Evolutionary conservation across 768 basidiomycete genomes (phyloP), one percentile per base, ranked within the genome.

Genomic region (Vishniacozyma victoriae): DNA sequence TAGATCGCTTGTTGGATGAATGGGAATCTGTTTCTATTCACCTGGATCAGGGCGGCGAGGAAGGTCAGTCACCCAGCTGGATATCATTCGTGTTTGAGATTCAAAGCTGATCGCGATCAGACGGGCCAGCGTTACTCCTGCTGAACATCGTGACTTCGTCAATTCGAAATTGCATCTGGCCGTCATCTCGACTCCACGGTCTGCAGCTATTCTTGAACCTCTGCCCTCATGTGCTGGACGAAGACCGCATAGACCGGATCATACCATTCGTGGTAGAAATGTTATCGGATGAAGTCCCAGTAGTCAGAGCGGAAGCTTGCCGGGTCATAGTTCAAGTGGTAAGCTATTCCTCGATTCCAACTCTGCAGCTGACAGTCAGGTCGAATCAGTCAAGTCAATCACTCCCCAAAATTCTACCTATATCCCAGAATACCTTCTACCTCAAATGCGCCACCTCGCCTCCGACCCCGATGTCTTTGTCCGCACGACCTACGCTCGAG

Each of bases 371-470:
- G n/a, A n/a, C n/a, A n/a, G n/a, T n/a, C n/a, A n/a, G n/a, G n/a
- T n/a, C 45, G 52, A 68, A 3, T 64, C 69, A 9, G 58, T 72
- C 20, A 35, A 40, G 7, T 57, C 64, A 5, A 64, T 76, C 31
- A 71, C 70, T 2, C 71, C 72, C 0, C 64, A 69, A 2, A 76
- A 76, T 53, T 54, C 73, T 7, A 59, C 87, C 6, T 86, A 96
- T 20, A 86, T 97, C 62, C 87, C 91, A 0, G 92, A 96, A 71
- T 99, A 96, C 69, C 86, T 97, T 57, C 81, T 97, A 23, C 92
- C 91, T 1, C 87, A 95, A 63, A 80, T 89, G 60, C 80, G 81
- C 27, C 82, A 88, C 53, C 77, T 99, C 5, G 80, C 85, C 0
- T 79, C 81, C 41, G 95, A 97, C 64, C 76, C 83, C 1, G 91